These are phyloP conservation scores for Fomitopsis schrenkii DNA, from an alignment of 1,284 basidiomycete genomes.

Conservation along the genomic window DNA sequence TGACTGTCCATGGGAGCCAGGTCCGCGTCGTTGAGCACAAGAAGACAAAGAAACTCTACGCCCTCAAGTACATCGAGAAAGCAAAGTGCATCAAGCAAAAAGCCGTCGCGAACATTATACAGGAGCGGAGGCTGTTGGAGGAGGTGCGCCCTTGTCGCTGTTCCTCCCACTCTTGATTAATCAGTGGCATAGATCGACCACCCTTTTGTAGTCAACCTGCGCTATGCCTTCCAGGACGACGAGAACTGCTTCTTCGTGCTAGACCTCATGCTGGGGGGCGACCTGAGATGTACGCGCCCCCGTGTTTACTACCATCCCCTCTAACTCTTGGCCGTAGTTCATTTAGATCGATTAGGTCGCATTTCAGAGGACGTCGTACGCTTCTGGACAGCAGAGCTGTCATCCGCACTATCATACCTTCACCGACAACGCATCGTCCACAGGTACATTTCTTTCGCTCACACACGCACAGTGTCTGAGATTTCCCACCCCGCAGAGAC, in stretches of 20 bases:
- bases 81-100: constrained; percentile 88
- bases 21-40: constrained; percentile 95
- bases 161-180: neutral
- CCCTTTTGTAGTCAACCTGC: constrained; percentile 90
- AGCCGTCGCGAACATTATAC: constrained; percentile 91
- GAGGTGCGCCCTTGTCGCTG: constrained; percentile 51
- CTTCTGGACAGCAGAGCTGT: constrained; percentile 90
- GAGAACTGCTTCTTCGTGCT: constrained; percentile 98
- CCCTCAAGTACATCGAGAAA: constrained; percentile 98
- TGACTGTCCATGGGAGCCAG: constrained; percentile 28
- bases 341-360: constrained; percentile 77
- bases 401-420: constrained; percentile 84
- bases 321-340: constrained; percentile 50
- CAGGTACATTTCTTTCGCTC: constrained; percentile 49
- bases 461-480: constrained; percentile 32
- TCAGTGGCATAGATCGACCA: constrained; percentile 74
- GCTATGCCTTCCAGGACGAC: constrained; percentile 98
- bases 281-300: constrained; percentile 75
- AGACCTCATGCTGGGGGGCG: constrained; percentile 95
- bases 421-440: constrained; percentile 93
- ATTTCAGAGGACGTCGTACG: constrained; percentile 81
- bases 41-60: constrained; percentile 87
- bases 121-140: constrained; percentile 86
- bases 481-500: constrained; percentile 53
- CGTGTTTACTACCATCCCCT: constrained; percentile 2